A percentile compares a stretch with the other conserved stretches of the same genome.
These are phyloP conservation scores for Aspergillus avenaceus DNA, from an alignment of 495 filamentous ascomycete genomes.

Conservation along the genomic window DNA sequence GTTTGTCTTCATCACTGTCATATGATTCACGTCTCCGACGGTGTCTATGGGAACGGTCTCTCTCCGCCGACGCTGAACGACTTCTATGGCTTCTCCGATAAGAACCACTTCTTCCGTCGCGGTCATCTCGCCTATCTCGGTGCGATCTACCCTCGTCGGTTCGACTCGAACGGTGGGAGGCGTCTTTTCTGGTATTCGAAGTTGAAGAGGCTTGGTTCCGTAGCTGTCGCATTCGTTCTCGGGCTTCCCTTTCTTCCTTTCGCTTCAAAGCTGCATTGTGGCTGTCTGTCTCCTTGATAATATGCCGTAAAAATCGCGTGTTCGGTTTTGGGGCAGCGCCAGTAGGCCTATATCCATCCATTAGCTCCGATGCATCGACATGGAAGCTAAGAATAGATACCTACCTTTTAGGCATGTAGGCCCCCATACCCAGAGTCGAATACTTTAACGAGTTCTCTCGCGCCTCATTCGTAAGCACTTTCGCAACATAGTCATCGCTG, in stretches of 20 bases:
- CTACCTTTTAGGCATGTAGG: slow-evolving; percentile 67
- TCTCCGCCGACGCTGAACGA: slow-evolving; percentile 25
- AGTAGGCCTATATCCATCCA: slow-evolving; percentile 36
- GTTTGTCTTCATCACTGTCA: slow-evolving; percentile 17
- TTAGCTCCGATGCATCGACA: slow-evolving; percentile 2
- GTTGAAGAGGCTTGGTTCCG: slow-evolving; percentile 31
- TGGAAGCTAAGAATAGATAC: slow-evolving; percentile 11
- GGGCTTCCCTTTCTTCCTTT: slow-evolving; percentile 67
- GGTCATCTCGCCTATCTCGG: slow-evolving; percentile 13
- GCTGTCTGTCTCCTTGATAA: slow-evolving; percentile 80
- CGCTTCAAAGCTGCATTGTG: slow-evolving; percentile 86
- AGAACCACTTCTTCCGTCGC: slow-evolving; percentile 15
- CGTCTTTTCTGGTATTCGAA: slow-evolving; percentile 20
- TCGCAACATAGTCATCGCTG: slow-evolving; percentile 73
- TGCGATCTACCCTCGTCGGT: slow-evolving; percentile 13
- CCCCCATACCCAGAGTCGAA: slow-evolving; percentile 65
- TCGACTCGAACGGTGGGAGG: slow-evolving; percentile 6
- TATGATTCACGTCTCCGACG: slow-evolving; percentile 19
- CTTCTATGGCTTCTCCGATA: slow-evolving; percentile 27
- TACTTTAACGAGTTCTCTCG: slow-evolving; percentile 66
- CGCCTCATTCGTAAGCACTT: slow-evolving; percentile 70
- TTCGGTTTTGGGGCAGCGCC: slow-evolving; percentile 81
- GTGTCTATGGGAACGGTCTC: slow-evolving; percentile 27
- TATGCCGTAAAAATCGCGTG: slow-evolving; percentile 80
- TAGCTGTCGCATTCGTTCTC: slow-evolving; percentile 53